phyloP scores from a whole-genome alignment of 2,329 filamentous ascomycete genomes.

The Botrytis byssoidea region DNA sequence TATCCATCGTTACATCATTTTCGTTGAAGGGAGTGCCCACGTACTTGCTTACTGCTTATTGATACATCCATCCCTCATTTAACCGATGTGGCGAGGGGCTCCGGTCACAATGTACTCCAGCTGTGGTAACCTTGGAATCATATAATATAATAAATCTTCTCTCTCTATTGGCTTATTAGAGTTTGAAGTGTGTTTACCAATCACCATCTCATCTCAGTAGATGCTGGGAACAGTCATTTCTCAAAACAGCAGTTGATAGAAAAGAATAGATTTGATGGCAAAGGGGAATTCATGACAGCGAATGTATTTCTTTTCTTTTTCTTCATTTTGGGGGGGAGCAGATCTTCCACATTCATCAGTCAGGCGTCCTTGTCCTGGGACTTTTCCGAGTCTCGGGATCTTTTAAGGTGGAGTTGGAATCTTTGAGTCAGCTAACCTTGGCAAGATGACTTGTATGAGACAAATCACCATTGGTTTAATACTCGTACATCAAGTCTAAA shows the following conservation, averaged over 20 bases:
- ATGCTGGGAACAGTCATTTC: not conserved
- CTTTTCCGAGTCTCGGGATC: slow-evolving; percentile 10
- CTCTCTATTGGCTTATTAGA: not conserved
- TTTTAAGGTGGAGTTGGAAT: slow-evolving; percentile 2
- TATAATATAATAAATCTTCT: not conserved
- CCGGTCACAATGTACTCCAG: not conserved
- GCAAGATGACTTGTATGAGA: slow-evolving; percentile 14
- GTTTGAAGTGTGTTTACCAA: not conserved
- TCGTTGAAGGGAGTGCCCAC: not conserved
- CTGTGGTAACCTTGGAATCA: no score
- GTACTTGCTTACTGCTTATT: slow-evolving; percentile 1
- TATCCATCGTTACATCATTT: not conserved
- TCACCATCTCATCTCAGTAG: not conserved
- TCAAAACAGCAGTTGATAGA: not conserved
- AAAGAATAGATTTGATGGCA: not conserved
- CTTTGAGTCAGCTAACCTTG: slow-evolving; percentile 11
- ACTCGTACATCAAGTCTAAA: not conserved
- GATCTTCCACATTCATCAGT: not conserved
- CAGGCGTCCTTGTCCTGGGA: slow-evolving; percentile 3
- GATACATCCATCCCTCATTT: not conserved
- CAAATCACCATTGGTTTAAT: not conserved
- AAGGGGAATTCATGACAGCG: not conserved
- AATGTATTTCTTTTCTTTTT: not conserved
- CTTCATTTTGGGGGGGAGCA: not conserved
- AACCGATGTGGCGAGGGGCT: not conserved